These are phyloP conservation scores for Nakazawaea peltata DNA, from an alignment of 805 yeast genomes.

Conservation along the genomic window DNA sequence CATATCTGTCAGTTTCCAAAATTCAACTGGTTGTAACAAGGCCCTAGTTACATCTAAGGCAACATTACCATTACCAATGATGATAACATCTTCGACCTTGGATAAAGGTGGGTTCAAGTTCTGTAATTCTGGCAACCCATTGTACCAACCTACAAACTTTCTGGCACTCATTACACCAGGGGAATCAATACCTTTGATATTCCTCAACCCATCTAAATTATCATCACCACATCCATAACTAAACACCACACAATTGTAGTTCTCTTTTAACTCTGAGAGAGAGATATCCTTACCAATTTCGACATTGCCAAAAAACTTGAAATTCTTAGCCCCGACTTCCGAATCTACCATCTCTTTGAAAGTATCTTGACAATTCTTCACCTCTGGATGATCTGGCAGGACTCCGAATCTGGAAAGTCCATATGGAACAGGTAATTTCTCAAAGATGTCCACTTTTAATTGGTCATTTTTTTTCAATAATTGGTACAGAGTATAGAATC, in stretches of 20 bases:
- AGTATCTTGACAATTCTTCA: slow-evolving; percentile 74
- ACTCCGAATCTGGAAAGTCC: slow-evolving; percentile 92
- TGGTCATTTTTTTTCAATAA: slow-evolving; percentile 39
- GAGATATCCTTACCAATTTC: slow-evolving; percentile 56
- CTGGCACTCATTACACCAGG: slow-evolving; percentile 75
- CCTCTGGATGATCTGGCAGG: slow-evolving; percentile 99
- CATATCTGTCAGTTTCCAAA: slow-evolving; percentile 71
- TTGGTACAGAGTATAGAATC: slow-evolving; percentile 81
- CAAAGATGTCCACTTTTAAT: slow-evolving; percentile 65
- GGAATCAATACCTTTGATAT: slow-evolving; percentile 49
- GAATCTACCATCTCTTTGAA: slow-evolving; percentile 43
- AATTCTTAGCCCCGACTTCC: slow-evolving; percentile 24
- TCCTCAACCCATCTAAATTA: slow-evolving; percentile 37
- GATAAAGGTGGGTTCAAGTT: slow-evolving; percentile 49
- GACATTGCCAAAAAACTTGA: slow-evolving; percentile 66
- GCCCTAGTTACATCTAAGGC: slow-evolving; percentile 87
- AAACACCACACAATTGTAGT: slow-evolving; percentile 67
- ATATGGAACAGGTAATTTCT: slow-evolving; percentile 79
- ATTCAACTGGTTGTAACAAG: slow-evolving; percentile 48
- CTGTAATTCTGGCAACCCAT: slow-evolving; percentile 68
- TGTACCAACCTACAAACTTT: slow-evolving; percentile 93
- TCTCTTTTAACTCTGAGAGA: slow-evolving; percentile 37
- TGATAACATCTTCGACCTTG: slow-evolving; percentile 55
- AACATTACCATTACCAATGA: slow-evolving; percentile 96
- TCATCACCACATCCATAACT: slow-evolving; percentile 77